Conservation (phyloP, 768 basidiomycete species). For the Termitomyces sp. region DNA sequence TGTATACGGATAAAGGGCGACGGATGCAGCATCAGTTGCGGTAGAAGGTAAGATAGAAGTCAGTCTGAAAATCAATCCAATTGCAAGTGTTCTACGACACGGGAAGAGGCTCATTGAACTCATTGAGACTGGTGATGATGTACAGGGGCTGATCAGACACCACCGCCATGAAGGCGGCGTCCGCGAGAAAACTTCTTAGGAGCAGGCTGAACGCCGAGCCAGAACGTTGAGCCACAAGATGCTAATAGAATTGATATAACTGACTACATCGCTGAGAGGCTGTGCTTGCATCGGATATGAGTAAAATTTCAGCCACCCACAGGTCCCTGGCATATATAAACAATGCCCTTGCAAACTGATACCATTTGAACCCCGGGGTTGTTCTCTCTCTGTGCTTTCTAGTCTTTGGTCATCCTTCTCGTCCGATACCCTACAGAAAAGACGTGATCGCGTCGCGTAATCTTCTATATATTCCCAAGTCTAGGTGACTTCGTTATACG, state of each 20-base stretch:
- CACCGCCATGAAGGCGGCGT: not conserved
- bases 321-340: too few relatives aligned
- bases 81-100: not conserved
- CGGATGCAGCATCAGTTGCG: too few relatives aligned
- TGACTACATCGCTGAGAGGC: not conserved
- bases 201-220: not conserved
- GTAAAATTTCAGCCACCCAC: conserved; percentile 4
- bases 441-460: not conserved
- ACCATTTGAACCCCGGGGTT: not conserved
- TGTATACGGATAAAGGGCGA: not conserved
- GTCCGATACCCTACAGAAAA: not conserved
- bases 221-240: not conserved
- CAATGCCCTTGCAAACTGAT: not conserved
- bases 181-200: not conserved
- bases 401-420: not conserved
- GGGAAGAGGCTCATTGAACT: not conserved
- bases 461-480: not conserved
- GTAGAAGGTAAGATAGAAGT: not conserved
- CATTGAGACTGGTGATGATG: not conserved
- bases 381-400: not conserved
- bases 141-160: not conserved
- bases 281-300: conserved; percentile 4
- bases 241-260: not conserved
- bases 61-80: not conserved
- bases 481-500: not conserved